Base-by-base conservation (phyloP, 306 rosid species). In the Dalbergia cochinchinensis region DNA sequence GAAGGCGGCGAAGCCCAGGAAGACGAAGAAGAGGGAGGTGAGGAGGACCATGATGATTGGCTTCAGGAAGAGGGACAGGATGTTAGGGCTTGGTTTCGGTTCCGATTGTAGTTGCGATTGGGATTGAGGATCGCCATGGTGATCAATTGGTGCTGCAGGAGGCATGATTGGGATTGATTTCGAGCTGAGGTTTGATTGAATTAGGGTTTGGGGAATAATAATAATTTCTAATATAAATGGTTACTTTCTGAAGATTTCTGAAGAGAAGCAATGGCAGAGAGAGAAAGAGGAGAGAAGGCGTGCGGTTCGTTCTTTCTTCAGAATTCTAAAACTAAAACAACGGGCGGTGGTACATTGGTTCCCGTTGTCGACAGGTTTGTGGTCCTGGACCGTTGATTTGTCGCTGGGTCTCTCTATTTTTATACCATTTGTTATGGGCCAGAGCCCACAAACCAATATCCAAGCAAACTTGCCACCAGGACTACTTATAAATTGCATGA, bases 1-100 rank as follows among this genome's bases (percentile, higher is more conserved):
- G 26, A 91, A 84, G 33, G 92, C 85, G 26, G 98, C 96, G 73
- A 86, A 79, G 55, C 92, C 94, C 11, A 95, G 84, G 70, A 94
- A 92, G 79, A 95, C 85, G 88, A 92, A 86, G 89, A 95, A 95
- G 76, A 92, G 74, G 74, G 96, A 83, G 78, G 98, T 90, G 65
- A 92, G 78, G 44, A 90, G 77, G 67, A 83, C 87, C 98, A 95
- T 91, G 66, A 92, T 83, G 14, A 93, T 63, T 63, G 91, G 85
- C 26, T 92, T 92, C 57, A 95, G 95, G 83, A 92, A 82, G 9
- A 89, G 74, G 55, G 96, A 90, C 0, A 95, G 91, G 61, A 92
- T 55, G 44, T 65, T 88, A 0, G 90, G 86, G 47, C 83, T 86
- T 5, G 94, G 87, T 71, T 92, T 91, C 1, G 94, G 94, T 7